Percentiles rank a stretch among this genome's conserved stretches.
phyloP scores from a whole-genome alignment of 768 basidiomycete genomes.

The Rickenella mellea region DNA sequence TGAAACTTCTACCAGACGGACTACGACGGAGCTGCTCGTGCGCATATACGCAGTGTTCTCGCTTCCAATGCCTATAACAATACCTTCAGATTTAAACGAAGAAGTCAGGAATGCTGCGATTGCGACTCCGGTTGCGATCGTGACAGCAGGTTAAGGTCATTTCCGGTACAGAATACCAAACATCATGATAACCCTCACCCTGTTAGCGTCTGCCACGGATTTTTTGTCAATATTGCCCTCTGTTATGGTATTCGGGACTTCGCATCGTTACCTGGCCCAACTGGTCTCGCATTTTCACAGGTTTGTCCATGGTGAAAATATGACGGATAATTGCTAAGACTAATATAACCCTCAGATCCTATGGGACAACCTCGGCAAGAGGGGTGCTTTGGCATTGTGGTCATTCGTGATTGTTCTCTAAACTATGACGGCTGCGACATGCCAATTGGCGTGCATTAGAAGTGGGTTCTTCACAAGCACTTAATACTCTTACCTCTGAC shows the following conservation, averaged over 20 bases:
- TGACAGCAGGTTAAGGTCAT: conserved; percentile 3
- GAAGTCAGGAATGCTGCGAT: conserved; percentile 12
- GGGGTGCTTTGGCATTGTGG: conserved; percentile 9
- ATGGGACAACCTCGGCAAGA: conserved; percentile 10
- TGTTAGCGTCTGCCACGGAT: conserved; percentile 6
- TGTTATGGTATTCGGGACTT: conserved; percentile 10
- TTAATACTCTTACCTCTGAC: background rate
- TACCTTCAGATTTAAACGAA: conserved; percentile 9
- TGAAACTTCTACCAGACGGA: conserved; percentile 3
- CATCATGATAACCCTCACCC: background rate
- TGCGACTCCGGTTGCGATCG: conserved; percentile 9
- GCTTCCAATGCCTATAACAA: background rate
- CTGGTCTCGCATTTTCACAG: conserved; percentile 7
- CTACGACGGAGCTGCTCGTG: conserved; percentile 9
- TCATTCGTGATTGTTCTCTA: conserved; percentile 12
- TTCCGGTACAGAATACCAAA: background rate
- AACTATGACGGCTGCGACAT: conserved; percentile 9
- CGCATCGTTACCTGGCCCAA: conserved; percentile 6
- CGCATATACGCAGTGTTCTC: background rate
- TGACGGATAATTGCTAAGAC: background rate
- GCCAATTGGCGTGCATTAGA: conserved; percentile 11
- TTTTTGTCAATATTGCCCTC: conserved; percentile 9
- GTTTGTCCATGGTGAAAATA: background rate
- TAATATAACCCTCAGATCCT: conserved; percentile 3
- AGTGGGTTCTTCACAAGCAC: conserved; percentile 5